Base-by-base conservation (phyloP, 148 eudicot genomes). In the Cornus florida region DNA sequence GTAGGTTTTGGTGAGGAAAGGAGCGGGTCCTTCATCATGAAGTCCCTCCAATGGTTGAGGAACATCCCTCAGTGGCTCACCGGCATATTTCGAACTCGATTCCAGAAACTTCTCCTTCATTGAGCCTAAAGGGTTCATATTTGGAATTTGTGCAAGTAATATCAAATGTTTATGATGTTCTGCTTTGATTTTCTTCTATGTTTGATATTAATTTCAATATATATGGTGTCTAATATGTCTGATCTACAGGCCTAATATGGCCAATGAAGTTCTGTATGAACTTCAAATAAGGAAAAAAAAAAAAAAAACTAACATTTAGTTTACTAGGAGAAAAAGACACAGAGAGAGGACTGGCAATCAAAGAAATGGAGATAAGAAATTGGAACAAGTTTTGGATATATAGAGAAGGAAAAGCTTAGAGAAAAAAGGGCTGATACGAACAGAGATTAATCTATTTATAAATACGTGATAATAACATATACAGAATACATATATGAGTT, bases 21-120 rank as follows among this genome's bases (percentile, higher is more conserved):
- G 90, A 0, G 92, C 85, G 13, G 92, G 92, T 0, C 87, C 89
- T 60, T 64, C 31, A 12, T 78, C 86, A 69, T 83, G 81, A 22
- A 89, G 82, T n/a, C 82, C 89, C 70, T 87, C 92, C 78, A 82
- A 70, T 70, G 90, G 88, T n/a, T 83, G 86, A 74, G 88, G 90
- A 73, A 73, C 41, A 3, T 16, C 38, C 11, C 56, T 14, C 19
- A 59, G 33, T 7, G 41, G 41, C 71, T 38, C 56, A 28, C 72
- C 31, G 35, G 62, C 19, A 69, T 75, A 31, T 66, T 64, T 56
- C 23, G 68, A 69, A 69, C 38, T 71, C 10, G 76, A 46, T 38
- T 66, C 50, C 2, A 69, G 41, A 14, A 82, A 70, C 64, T 82
- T 83, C 14, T 79, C 71, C 70, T 76, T 78, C n/a, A n/a, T n/a